phyloP scores from a whole-genome alignment of 495 filamentous ascomycete species.

The Talaromyces borbonicus region DNA sequence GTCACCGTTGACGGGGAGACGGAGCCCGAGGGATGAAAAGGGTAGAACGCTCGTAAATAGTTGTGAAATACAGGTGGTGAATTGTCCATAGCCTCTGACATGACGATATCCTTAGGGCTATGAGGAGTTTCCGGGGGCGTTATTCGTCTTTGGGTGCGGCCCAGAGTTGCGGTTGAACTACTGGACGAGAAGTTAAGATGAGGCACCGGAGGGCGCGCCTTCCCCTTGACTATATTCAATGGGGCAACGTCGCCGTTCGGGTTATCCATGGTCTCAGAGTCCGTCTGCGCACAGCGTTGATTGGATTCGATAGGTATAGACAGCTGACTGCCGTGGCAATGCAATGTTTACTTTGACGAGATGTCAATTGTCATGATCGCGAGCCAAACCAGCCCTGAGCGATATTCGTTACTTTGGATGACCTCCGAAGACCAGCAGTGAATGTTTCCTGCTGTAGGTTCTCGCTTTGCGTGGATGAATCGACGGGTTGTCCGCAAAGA shows the following conservation, averaged over 20 bases:
- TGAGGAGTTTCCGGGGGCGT: constrained; percentile 69
- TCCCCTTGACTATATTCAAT: constrained; percentile 58
- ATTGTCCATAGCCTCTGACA: constrained; percentile 35
- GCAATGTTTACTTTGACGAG: constrained; percentile 4
- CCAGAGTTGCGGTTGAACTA: constrained; percentile 24
- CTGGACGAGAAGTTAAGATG: constrained; percentile 16
- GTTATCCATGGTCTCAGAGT: constrained; percentile 25
- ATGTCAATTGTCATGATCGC: constrained; percentile 5
- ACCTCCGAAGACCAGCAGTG: too few relatives aligned
- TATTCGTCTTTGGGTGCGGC: constrained; percentile 26
- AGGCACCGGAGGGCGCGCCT: constrained; percentile 30
- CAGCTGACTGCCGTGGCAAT: constrained; percentile 2
- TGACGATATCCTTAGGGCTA: constrained; percentile 44
- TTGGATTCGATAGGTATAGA: not conserved
- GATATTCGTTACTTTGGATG: not conserved
- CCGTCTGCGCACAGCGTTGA: constrained; percentile 8
- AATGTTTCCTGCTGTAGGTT: too few relatives aligned
- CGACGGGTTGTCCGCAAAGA: too few relatives aligned
- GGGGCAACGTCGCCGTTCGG: constrained; percentile 54
- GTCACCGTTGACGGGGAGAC: constrained; percentile 73
- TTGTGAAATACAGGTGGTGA: constrained; percentile 72
- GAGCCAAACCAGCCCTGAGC: not conserved
- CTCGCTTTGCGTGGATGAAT: not conserved
- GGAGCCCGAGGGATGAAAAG: constrained; percentile 70
- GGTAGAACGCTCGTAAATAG: constrained; percentile 92